Evolutionary conservation across 805 yeast genomes (phyloP), one percentile per base, ranked within the genome.

Genomic region (Zygosaccharomyces bisporus): DNA sequence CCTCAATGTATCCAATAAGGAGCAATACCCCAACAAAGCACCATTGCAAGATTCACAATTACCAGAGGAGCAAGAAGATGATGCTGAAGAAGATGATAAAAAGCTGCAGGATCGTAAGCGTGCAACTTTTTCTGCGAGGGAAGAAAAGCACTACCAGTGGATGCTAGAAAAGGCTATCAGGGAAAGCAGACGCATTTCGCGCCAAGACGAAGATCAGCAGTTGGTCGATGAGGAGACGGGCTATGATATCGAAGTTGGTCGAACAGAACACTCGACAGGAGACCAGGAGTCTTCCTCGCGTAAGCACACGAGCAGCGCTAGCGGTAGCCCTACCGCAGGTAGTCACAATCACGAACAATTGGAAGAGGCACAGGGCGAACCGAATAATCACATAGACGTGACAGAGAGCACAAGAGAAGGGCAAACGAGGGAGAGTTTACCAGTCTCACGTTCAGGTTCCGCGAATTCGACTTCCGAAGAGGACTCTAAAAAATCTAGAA

Each of bases 111-210:
- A 61, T 43, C 62, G 69, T 35, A 68, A 66, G 37, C 53, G 72
- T 31, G 71, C 69, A 6, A 69, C 71, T 4, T 64, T 58, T 19
- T 57, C 60, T 40, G 69, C 72, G 2, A 61, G 73, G 47, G 73
- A 70, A 47, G 75, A 71, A 43, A 68, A 69, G n/a, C 69, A 71
- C 31, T 71, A 69, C 46, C 73, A 69, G 51, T 60, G 66, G 20
- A 61, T 70, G 64, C 52, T 71, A 10, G 68, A 71, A 44, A 61
- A 70, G 44, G 75, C 68, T 0, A 57, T 71, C 40, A 64, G 64
- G 34, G 74, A 69, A 46, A 68, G 73, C 41, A 63, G 64, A 49
- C 63, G 64, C 30, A 67, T 67, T 20, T 69, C 69, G 1, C 57
- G 57, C 24, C 52, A 49, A n/a, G 55, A 43, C 13, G 51, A 34